Percentiles rank a stretch among this genome's conserved stretches.
Evolutionary conservation across 306 rosid genomes (phyloP).

Genomic region (Crotalaria pallida): DNA sequence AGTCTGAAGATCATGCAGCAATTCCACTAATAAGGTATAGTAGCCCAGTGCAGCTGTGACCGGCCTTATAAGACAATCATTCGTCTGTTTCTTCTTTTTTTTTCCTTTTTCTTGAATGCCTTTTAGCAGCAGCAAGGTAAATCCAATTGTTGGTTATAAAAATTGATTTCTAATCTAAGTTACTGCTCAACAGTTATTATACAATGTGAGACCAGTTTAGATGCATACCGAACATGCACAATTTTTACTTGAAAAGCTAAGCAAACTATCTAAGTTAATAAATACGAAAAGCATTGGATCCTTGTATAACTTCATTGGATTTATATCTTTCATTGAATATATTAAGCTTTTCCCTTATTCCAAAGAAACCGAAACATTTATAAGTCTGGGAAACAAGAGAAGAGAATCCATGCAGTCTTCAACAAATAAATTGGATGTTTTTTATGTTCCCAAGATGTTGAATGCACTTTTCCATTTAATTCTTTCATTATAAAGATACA

Average conservation of each 20-base stretch:
- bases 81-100: neutral
- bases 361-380: neutral
- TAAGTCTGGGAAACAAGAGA: neutral
- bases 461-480: neutral
- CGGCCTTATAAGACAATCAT: no score
- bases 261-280: neutral
- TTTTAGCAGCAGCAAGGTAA: neutral
- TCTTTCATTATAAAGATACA: neutral
- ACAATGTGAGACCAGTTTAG: neutral
- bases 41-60: neutral
- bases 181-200: neutral
- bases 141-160: neutral
- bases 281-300: neutral
- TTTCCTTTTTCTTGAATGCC: neutral
- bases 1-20: neutral
- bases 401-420: slow-evolving; percentile 8
- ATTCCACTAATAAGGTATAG: neutral
- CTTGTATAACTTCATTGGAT: neutral
- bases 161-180: neutral
- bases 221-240: neutral
- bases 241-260: neutral
- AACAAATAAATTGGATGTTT: neutral
- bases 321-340: neutral
- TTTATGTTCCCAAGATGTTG: neutral
- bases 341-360: neutral